These are phyloP conservation scores for Echeveria elegans DNA, from an alignment of 164 flowering plant genomes.

Conservation along the genomic window DNA sequence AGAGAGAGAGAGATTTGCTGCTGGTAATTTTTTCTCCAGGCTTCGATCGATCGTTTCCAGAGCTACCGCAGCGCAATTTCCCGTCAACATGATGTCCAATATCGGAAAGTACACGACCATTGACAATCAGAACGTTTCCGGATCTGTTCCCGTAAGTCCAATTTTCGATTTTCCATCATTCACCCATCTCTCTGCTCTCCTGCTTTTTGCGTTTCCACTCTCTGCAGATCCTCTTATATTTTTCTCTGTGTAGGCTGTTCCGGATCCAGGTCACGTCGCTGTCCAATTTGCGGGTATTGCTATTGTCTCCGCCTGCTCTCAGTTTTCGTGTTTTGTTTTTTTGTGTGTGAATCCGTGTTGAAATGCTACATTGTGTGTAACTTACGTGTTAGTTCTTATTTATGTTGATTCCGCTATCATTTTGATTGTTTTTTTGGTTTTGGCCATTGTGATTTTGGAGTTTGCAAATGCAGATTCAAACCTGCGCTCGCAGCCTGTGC, in stretches of 20 bases:
- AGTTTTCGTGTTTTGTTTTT: background rate
- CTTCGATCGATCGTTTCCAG: too few species aligned
- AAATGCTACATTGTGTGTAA: background rate
- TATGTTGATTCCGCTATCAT: background rate
- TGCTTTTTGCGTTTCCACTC: background rate
- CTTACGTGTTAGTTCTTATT: background rate
- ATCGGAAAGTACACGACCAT: conserved; percentile 53
- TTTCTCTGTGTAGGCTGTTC: conserved; percentile 45
- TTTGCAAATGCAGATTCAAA: conserved; percentile 65
- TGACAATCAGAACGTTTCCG: conserved; percentile 72
- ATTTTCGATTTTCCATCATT: background rate
- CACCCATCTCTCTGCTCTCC: background rate
- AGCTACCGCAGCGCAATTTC: background rate
- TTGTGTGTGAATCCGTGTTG: background rate
- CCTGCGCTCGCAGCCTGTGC: conserved; percentile 75
- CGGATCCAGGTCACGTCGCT: conserved; percentile 55
- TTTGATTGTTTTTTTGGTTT: background rate
- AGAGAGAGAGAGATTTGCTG: background rate
- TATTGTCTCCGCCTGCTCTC: background rate
- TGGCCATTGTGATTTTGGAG: background rate
- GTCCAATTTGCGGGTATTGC: conserved; percentile 56
- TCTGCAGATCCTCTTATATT: conserved; percentile 15
- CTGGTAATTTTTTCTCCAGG: too few species aligned
- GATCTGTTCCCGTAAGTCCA: conserved; percentile 86
- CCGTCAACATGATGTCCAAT: conserved; percentile 71